A percentile compares a stretch with the other conserved stretches of the same genome.
phyloP scores from a whole-genome alignment of 495 filamentous ascomycete genomes.

The Hypoxylon lenormandii region DNA sequence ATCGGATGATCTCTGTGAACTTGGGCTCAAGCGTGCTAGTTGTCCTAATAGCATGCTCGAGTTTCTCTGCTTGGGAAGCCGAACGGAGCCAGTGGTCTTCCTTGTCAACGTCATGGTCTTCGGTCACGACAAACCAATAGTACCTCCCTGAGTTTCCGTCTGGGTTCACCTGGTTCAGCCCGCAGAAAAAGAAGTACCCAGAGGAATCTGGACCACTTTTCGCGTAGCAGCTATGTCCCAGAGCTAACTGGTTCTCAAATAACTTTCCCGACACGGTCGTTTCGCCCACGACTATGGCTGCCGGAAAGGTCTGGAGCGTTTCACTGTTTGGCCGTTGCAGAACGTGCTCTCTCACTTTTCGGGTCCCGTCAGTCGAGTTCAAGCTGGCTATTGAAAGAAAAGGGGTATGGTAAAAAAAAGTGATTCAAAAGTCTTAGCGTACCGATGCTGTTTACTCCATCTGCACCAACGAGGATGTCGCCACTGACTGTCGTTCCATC shows the following conservation, averaged over 20 bases:
- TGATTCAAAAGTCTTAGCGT: not conserved
- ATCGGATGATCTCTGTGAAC: conserved; percentile 41
- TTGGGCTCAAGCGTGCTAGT: conserved; percentile 29
- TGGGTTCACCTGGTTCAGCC: conserved; percentile 39
- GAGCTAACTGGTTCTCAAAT: conserved; percentile 47
- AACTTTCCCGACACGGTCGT: conserved; percentile 37
- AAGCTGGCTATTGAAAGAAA: not conserved
- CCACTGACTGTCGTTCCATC: conserved; percentile 70
- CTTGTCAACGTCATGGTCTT: conserved; percentile 27
- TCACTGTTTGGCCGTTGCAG: conserved; percentile 46
- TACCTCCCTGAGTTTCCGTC: conserved; percentile 42
- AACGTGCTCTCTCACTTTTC: conserved; percentile 49
- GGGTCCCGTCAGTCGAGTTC: not conserved
- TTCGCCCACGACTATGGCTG: conserved; percentile 41
- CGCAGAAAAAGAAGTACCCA: conserved; percentile 45
- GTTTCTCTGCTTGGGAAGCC: conserved; percentile 34
- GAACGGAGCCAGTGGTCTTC: conserved; percentile 47
- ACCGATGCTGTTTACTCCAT: conserved; percentile 59
- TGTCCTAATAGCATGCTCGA: conserved; percentile 31
- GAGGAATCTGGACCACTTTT: not conserved
- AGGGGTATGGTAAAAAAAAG: not conserved
- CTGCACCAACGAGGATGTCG: conserved; percentile 61
- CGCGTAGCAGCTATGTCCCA: conserved; percentile 46
- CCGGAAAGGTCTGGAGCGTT: conserved; percentile 34
- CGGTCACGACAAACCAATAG: conserved; percentile 45